These are phyloP conservation scores for Aureobasidium uvarum DNA, from an alignment of 2,329 filamentous ascomycete genomes.

Conservation along the genomic window DNA sequence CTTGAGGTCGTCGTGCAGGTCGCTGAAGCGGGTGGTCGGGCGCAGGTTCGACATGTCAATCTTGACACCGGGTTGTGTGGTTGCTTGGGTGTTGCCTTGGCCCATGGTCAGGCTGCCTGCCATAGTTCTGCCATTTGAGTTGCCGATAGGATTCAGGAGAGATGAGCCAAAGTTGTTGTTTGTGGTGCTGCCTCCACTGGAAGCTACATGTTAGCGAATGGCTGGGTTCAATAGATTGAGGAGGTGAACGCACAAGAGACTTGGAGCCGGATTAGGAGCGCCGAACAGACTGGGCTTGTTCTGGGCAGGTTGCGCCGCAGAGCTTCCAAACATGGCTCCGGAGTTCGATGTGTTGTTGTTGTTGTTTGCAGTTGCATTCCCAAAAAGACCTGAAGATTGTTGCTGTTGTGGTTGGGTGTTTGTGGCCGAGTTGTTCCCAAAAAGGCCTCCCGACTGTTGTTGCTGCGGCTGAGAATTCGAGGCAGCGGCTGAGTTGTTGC, in stretches of 20 bases:
- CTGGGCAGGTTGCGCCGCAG: slow-evolving; percentile 23
- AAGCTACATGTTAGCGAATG: slow-evolving; percentile 26
- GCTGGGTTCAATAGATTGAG: slow-evolving; percentile 32
- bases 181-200: slow-evolving; percentile 36
- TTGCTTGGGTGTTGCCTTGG: slow-evolving; percentile 50
- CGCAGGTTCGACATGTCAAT: slow-evolving; percentile 77
- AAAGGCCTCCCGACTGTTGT: slow-evolving; percentile 34
- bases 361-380: neutral
- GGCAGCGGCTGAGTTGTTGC: slow-evolving; percentile 25
- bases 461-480: slow-evolving; percentile 30
- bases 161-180: slow-evolving; percentile 31
- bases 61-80: slow-evolving; percentile 63
- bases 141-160: slow-evolving; percentile 27
- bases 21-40: slow-evolving; percentile 87
- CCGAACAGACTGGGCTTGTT: slow-evolving; percentile 40
- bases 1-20: slow-evolving; percentile 79
- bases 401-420: slow-evolving; percentile 27
- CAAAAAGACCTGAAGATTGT: slow-evolving; percentile 31
- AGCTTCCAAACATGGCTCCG: slow-evolving; percentile 33
- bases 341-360: slow-evolving; percentile 8
- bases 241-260: slow-evolving; percentile 31
- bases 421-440: slow-evolving; percentile 30
- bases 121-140: slow-evolving; percentile 33
- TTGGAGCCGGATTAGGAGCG: slow-evolving; percentile 28
- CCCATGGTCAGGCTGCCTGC: slow-evolving; percentile 45